Conservation (phyloP, 2,329 filamentous ascomycete genomes). For the Ciborinia camelliae region DNA sequence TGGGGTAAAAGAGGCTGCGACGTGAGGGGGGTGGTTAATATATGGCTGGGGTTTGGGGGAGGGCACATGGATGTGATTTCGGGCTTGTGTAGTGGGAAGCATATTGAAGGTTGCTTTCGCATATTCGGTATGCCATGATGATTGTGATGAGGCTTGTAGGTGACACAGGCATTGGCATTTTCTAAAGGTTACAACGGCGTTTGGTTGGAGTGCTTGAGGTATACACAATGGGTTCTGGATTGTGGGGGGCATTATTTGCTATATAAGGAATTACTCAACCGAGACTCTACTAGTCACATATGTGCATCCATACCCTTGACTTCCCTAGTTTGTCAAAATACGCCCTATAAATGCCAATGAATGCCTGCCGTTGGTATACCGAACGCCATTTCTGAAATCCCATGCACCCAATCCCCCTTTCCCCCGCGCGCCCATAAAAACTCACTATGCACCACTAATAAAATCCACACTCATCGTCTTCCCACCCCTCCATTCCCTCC, state of each 20-base stretch:
- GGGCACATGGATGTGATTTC: not conserved
- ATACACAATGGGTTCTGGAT: not conserved
- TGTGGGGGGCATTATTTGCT: not conserved
- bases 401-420: conserved; percentile 5
- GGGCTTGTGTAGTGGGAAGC: not conserved
- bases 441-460: conserved; percentile 9
- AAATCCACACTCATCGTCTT: conserved; percentile 15
- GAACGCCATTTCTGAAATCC: conserved; percentile 9
- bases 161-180: not conserved
- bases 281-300: not conserved
- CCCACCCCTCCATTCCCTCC: conserved; percentile 16
- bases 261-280: not conserved
- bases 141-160: not conserved
- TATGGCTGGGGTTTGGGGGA: not conserved
- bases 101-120: not conserved
- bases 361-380: conserved; percentile 8
- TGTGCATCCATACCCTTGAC: not conserved
- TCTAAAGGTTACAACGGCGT: not conserved
- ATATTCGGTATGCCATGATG: not conserved
- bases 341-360: conserved; percentile 5
- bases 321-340: not conserved
- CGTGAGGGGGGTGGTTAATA: conserved; percentile 37
- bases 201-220: not conserved
- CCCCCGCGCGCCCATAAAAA: too few relatives aligned
- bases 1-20: conserved; percentile 79